These are phyloP conservation scores for Moesziomyces globuligerus DNA, from an alignment of 1,284 basidiomycete genomes.

Conservation along the genomic window DNA sequence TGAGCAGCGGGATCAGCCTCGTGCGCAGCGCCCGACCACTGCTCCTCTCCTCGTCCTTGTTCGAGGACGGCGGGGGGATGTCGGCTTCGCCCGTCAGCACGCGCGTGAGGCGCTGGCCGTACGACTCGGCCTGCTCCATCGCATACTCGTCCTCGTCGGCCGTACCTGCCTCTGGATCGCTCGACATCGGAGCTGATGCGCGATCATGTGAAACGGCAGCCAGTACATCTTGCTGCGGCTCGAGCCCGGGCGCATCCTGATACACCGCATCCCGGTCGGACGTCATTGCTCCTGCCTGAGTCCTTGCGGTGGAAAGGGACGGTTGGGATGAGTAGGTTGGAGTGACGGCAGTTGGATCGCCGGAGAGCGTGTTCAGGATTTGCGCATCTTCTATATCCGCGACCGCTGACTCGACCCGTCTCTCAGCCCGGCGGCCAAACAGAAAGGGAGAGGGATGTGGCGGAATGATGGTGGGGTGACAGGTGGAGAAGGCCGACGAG, in stretches of 20 bases:
- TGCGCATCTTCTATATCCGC: too few species aligned
- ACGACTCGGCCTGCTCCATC: conserved; percentile 23
- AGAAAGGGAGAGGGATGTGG: not conserved
- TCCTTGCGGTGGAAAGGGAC: too few species aligned
- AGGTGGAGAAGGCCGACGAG: too few species aligned
- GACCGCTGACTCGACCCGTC: not conserved
- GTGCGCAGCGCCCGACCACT: conserved; percentile 1
- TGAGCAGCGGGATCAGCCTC: conserved; percentile 5
- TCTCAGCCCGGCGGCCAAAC: not conserved
- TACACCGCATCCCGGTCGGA: conserved; percentile 10
- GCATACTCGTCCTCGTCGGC: conserved; percentile 1
- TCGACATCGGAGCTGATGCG: not conserved
- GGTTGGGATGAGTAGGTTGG: too few species aligned
- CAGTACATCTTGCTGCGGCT: conserved; percentile 25
- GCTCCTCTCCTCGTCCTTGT: conserved; percentile 1
- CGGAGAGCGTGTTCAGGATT: too few species aligned
- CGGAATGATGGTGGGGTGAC: too few species aligned
- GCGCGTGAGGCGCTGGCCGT: conserved; percentile 28
- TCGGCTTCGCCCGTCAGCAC: conserved; percentile 32
- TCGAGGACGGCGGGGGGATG: not conserved
- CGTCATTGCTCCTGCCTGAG: too few species aligned
- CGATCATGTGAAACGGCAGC: conserved; percentile 17
- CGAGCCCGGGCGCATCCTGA: conserved; percentile 41
- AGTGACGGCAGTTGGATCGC: too few species aligned
- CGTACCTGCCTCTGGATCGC: conserved; percentile 1